Evolutionary conservation across 2,329 filamentous ascomycete species (phyloP).

Genomic region (Diaporthe velutina): DNA sequence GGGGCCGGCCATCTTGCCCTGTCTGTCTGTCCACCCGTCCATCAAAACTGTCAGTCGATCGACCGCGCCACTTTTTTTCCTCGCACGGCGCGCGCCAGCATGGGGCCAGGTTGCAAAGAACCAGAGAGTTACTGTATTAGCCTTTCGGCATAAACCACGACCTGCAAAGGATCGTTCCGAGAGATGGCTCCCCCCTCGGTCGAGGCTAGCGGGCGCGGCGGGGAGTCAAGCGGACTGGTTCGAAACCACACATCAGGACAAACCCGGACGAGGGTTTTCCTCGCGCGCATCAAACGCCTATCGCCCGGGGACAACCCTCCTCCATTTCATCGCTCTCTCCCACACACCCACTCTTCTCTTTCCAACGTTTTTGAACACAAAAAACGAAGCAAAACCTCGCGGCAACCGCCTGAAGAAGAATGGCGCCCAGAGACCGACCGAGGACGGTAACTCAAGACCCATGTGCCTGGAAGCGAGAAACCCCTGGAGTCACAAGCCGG

Average conservation of each 20-base stretch:
- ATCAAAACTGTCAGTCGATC: constrained; percentile 2
- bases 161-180: constrained; percentile 31
- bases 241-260: constrained; percentile 16
- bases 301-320: constrained; percentile 4
- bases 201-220: constrained; percentile 1
- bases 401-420: background rate
- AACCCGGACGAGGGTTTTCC: constrained; percentile 15
- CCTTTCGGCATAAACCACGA: constrained; percentile 25
- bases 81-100: background rate
- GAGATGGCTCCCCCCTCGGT: background rate
- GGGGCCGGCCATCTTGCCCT: background rate
- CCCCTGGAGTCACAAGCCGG: background rate
- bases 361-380: background rate
- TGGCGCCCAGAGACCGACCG: background rate
- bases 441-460: background rate
- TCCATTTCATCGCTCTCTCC: background rate
- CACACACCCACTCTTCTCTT: background rate
- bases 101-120: background rate
- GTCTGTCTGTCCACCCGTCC: background rate
- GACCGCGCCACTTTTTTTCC: background rate
- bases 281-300: constrained; percentile 15
- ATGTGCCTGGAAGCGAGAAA: background rate
- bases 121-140: background rate
- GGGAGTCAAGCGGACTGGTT: background rate
- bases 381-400: background rate